phyloP scores from a whole-genome alignment of 495 filamentous ascomycete genomes.

The Glonium stellatum region DNA sequence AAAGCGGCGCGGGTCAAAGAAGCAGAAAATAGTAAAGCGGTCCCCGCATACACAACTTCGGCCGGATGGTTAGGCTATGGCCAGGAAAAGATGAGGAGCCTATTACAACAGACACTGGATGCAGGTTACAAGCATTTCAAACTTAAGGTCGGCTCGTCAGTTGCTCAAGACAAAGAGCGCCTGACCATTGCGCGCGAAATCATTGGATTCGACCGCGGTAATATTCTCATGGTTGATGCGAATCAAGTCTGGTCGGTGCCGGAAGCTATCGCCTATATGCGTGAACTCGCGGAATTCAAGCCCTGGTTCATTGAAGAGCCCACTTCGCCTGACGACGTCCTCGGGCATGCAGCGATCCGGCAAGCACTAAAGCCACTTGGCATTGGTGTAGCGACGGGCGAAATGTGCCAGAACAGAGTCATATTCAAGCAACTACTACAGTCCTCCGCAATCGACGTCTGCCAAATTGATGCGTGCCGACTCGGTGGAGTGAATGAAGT shows the following conservation, averaged over 20 bases:
- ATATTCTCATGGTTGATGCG: slow-evolving; percentile 90
- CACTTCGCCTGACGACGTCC: slow-evolving; percentile 87
- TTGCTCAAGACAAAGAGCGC: slow-evolving; percentile 63
- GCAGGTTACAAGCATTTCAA: slow-evolving; percentile 87
- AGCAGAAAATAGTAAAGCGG: slow-evolving; percentile 61
- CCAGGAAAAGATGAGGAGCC: slow-evolving; percentile 69
- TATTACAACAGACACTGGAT: slow-evolving; percentile 63
- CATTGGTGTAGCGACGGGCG: slow-evolving; percentile 84
- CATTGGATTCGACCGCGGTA: slow-evolving; percentile 79
- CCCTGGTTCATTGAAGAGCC: slow-evolving; percentile 98
- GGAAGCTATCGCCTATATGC: slow-evolving; percentile 85
- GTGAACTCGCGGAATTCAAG: slow-evolving; percentile 71
- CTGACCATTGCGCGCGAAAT: slow-evolving; percentile 70
- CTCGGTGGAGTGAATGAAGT: slow-evolving; percentile 91
- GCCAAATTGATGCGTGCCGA: slow-evolving; percentile 87
- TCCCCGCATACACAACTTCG: slow-evolving; percentile 85
- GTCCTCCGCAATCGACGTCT: slow-evolving; percentile 72
- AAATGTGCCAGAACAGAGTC: slow-evolving; percentile 95
- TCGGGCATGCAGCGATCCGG: slow-evolving; percentile 77
- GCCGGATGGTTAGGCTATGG: slow-evolving; percentile 94
- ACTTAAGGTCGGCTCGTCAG: slow-evolving; percentile 71
- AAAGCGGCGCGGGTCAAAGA: slow-evolving; percentile 64
- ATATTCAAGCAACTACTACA: slow-evolving; percentile 89
- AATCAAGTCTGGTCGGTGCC: slow-evolving; percentile 94
- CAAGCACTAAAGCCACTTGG: slow-evolving; percentile 67